A percentile compares a stretch with the other conserved stretches of the same genome.
Conservation (phyloP, 805 yeast genomes). For the Tetrapisispora namnaoensis region DNA sequence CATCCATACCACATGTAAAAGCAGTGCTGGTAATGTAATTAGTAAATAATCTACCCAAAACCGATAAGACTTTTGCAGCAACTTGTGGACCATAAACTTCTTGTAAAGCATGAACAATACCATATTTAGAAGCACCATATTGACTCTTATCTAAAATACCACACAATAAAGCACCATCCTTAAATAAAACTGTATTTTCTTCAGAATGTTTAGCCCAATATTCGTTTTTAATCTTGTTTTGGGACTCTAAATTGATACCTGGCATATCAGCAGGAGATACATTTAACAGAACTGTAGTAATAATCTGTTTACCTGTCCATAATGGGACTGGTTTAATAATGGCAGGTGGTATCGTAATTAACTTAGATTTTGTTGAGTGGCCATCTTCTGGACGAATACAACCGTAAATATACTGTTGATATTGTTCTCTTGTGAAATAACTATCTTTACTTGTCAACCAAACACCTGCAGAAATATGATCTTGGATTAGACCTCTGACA, state of each 20-base stretch:
- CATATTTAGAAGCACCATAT: constrained; percentile 95
- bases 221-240: constrained; percentile 84
- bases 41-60: constrained; percentile 91
- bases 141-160: constrained; percentile 97
- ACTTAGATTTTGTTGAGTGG: constrained; percentile 61
- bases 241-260: constrained; percentile 75
- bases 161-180: constrained; percentile 75
- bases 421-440: constrained; percentile 81
- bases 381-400: constrained; percentile 97
- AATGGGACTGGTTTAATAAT: constrained; percentile 74
- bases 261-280: constrained; percentile 82
- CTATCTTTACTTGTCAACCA: constrained; percentile 94
- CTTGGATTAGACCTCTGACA: constrained; percentile 96
- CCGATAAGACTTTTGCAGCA: constrained; percentile 84
- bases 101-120: constrained; percentile 91
- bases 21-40: constrained; percentile 87
- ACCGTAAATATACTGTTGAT: constrained; percentile 89
- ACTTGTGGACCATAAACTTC: constrained; percentile 88
- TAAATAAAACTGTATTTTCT: constrained; percentile 81
- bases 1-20: constrained; percentile 99
- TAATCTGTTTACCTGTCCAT: constrained; percentile 98
- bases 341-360: constrained; percentile 83
- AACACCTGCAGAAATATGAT: constrained; percentile 97
- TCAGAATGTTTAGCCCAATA: constrained; percentile 84
- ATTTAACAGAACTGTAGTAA: constrained; percentile 82